These are phyloP conservation scores for Blastobotrys aristatus DNA, from an alignment of 1,139 yeast species.

Conservation along the genomic window DNA sequence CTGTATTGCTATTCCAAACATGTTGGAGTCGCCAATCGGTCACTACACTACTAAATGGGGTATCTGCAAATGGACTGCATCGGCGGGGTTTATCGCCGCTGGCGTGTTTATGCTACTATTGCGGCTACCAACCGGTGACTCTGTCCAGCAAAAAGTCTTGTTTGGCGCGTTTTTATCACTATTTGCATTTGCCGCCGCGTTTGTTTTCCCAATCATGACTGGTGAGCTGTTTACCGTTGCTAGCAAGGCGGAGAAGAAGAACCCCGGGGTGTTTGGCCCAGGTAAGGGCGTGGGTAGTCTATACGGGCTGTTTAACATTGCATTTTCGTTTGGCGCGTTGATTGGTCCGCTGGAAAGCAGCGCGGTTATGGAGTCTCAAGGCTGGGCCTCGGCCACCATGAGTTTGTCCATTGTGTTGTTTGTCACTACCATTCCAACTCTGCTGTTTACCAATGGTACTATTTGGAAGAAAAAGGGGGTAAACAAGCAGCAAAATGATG, in stretches of 20 bases:
- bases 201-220: conserved; percentile 29
- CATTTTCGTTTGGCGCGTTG: conserved; percentile 33
- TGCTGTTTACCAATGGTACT: conserved; percentile 29
- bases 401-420: conserved; percentile 28
- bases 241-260: conserved; percentile 24
- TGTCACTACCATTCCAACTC: conserved; percentile 25
- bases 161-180: conserved; percentile 30
- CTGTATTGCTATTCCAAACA: conserved; percentile 32
- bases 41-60: conserved; percentile 31
- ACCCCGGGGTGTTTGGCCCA: conserved; percentile 33
- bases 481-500: neutral
- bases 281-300: conserved; percentile 36
- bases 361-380: conserved; percentile 23
- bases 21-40: conserved; percentile 34
- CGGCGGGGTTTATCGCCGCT: conserved; percentile 26
- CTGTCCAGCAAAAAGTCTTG: conserved; percentile 28
- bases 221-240: conserved; percentile 31
- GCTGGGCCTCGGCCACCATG: conserved; percentile 29
- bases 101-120: conserved; percentile 29
- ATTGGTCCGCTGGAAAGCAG: conserved; percentile 36
- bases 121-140: conserved; percentile 28
- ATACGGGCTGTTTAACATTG: conserved; percentile 35
- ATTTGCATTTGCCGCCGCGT: conserved; percentile 26
- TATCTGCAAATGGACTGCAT: conserved; percentile 18
- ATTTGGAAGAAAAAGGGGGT: neutral